Evolutionary conservation across 306 rosid species (phyloP), one percentile per base, ranked within the genome.

Genomic region (Ceratonia siliqua): DNA sequence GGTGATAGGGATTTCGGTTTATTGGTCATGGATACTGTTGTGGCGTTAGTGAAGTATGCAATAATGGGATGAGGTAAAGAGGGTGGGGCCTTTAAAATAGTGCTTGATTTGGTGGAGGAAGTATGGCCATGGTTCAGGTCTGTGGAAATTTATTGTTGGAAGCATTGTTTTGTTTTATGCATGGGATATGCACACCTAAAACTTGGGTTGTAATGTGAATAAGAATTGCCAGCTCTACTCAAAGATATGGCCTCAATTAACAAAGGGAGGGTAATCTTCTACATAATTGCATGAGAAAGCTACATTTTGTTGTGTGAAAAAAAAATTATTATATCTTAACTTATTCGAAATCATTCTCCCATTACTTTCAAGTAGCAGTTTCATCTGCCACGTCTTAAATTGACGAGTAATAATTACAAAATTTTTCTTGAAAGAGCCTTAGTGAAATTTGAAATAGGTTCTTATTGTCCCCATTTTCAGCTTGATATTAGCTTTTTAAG

Each of bases 41-140:
- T 72, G 17, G 54, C 69, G 38, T 76, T 94, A 10, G 82, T 87
- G 69, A 88, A 77, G 79, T 94, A 96, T 72, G 79, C 81, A 32
- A 78, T 88, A 2, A 35, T 52, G 83, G 84, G 85, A 35, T 64
- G 57, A 20, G 81, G 83, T 21, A 84, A 84, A 54, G 91, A 85
- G 2, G 80, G 72, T 21, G 82, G 4, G 9, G 82, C 69, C 33
- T 88, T 78, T 68, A 68, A 74, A 72, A 75, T 75, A 70, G 87
- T 88, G 57, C 88, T 89, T 56, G 69, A 65, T 53, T 81, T 94
- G 91, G 83, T 84, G 33, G 94, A 89, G 74, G 98, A 91, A 90
- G 86, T 73, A 22, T 41, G 64, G 24, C 89, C 94, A 24, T 94
- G 94, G 97, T 79, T 88, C 72, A 77, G 93, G 98, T 88, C 22